These are phyloP conservation scores for Diaporthe sp. DNA, from an alignment of 2,329 filamentous ascomycete genomes.

Conservation along the genomic window DNA sequence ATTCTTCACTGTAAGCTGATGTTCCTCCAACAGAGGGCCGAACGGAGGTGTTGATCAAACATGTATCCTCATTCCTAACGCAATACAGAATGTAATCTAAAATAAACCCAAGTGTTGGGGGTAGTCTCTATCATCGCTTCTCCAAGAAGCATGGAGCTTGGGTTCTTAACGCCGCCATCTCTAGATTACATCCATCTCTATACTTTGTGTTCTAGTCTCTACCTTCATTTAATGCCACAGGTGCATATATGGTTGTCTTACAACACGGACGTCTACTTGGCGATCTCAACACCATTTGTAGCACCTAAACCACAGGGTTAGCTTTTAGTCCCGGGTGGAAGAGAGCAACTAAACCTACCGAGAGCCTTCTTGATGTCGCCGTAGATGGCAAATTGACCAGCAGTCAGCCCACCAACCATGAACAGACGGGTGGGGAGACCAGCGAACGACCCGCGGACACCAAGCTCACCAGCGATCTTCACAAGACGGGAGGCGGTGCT, in stretches of 20 bases:
- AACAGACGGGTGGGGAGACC: slow-evolving; percentile 79
- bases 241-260: not conserved
- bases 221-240: not conserved
- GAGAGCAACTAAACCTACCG: slow-evolving; percentile 51
- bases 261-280: slow-evolving; percentile 52
- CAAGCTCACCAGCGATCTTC: slow-evolving; percentile 80
- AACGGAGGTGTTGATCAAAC: not conserved
- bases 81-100: not conserved
- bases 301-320: slow-evolving; percentile 54
- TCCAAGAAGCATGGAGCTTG: not conserved
- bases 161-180: not conserved
- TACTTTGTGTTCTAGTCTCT: not conserved
- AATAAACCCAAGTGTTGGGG: not conserved
- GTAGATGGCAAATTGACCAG: slow-evolving; percentile 80
- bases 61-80: no score
- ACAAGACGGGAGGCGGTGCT: slow-evolving; percentile 75
- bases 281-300: slow-evolving; percentile 80
- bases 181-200: not conserved
- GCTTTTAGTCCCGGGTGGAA: not conserved
- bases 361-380: slow-evolving; percentile 75
- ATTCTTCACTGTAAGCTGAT: no score
- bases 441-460: slow-evolving; percentile 73
- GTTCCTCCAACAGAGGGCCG: no score
- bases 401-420: slow-evolving; percentile 76
- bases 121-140: not conserved